Percentiles rank a stretch among this genome's conserved stretches.
These are phyloP conservation scores for Botrytis porri DNA, from an alignment of 2,329 filamentous ascomycete species.

Conservation along the genomic window DNA sequence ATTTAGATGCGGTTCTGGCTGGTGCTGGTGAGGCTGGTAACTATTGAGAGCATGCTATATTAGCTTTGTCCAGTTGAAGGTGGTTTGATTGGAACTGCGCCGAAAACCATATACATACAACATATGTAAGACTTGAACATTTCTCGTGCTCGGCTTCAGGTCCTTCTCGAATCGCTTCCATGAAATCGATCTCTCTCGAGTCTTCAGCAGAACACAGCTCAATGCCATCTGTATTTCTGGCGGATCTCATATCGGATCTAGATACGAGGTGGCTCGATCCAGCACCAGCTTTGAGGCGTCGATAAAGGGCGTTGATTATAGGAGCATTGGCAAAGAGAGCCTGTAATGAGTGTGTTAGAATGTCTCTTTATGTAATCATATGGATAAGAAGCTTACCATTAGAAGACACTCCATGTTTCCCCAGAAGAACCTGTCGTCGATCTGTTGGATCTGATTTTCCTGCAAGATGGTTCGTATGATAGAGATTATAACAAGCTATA, in stretches of 20 bases:
- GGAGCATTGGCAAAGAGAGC: slow-evolving; percentile 31
- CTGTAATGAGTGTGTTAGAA: slow-evolving; percentile 13
- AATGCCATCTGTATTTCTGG: not conserved
- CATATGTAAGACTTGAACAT: not conserved
- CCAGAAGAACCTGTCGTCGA: not conserved
- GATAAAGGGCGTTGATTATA: slow-evolving; percentile 29
- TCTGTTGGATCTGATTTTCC: not conserved
- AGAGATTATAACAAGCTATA: slow-evolving; percentile 24
- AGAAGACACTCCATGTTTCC: slow-evolving; percentile 30
- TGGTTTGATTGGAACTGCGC: not conserved
- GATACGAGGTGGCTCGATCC: not conserved
- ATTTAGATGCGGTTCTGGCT: not conserved
- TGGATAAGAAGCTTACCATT: slow-evolving; percentile 19
- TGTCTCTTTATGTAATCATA: not conserved
- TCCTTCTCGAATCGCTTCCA: slow-evolving; percentile 6
- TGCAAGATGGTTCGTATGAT: not conserved
- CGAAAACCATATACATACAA: not conserved
- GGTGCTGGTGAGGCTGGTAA: not conserved
- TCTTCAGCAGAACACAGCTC: slow-evolving; percentile 3
- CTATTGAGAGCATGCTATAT: not conserved
- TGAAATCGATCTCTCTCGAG: slow-evolving; percentile 5
- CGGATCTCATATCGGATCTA: not conserved
- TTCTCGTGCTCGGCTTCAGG: not conserved
- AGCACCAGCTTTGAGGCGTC: slow-evolving; percentile 17
- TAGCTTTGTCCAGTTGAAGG: not conserved